Conservation (phyloP, 768 basidiomycete species). For the Ephemerocybe angulata region DNA sequence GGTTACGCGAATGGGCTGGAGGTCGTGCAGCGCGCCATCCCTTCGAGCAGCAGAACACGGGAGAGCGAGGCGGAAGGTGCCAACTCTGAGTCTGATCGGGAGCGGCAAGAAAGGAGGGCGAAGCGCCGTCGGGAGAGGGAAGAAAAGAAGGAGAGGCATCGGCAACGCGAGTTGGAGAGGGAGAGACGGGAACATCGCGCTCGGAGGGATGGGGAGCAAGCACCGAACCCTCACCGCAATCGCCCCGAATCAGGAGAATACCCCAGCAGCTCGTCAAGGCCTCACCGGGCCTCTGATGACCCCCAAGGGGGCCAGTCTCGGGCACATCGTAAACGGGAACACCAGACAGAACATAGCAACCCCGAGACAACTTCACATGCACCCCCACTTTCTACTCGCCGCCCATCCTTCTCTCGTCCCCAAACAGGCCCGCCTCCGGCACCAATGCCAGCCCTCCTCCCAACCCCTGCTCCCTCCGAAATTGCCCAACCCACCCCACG, state of each 20-base stretch:
- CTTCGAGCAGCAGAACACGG: neutral
- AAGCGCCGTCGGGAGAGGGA: neutral
- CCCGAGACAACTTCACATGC: too few relatives aligned
- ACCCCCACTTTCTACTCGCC: too few relatives aligned
- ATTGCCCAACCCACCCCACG: slow-evolving; percentile 3
- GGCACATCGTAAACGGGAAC: too few relatives aligned
- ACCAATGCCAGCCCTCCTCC: too few relatives aligned
- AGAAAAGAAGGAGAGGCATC: neutral
- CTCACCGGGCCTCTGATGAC: neutral
- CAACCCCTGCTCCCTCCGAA: too few relatives aligned
- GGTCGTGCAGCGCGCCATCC: neutral
- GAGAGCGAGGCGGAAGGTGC: neutral
- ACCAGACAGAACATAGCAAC: too few relatives aligned
- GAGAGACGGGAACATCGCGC: slow-evolving; percentile 7
- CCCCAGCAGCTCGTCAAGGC: neutral
- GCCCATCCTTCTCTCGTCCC: too few relatives aligned
- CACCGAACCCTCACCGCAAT: slow-evolving; percentile 1
- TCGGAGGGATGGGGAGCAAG: slow-evolving; percentile 3
- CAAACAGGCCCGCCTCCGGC: too few relatives aligned
- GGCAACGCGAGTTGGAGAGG: neutral
- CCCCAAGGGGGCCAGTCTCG: too few relatives aligned
- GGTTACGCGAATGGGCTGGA: slow-evolving; percentile 10
- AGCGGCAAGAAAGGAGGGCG: neutral
- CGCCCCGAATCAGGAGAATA: neutral
- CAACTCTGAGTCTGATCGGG: neutral